Conservation (phyloP, 371 early-diverging fungal genomes). For the Dipsacomyces acuminosporus region DNA sequence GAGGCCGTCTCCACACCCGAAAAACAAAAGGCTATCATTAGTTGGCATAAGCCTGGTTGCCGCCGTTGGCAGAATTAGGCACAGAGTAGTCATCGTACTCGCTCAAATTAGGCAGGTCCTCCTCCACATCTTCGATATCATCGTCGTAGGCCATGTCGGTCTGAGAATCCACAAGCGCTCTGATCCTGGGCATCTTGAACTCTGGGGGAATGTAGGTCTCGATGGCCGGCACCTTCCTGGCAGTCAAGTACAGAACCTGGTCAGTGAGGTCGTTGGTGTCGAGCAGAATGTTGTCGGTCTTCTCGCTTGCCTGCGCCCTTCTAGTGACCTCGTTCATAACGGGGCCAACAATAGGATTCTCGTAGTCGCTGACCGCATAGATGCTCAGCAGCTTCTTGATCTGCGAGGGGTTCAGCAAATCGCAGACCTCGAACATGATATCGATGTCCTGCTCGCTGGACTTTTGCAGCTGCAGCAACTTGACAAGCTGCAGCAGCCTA, state of each 20-base stretch:
- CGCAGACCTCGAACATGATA: slow-evolving; percentile 93
- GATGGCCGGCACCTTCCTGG: slow-evolving; percentile 49
- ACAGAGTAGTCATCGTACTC: slow-evolving; percentile 7
- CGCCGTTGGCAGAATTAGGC: too few species aligned
- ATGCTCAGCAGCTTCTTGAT: slow-evolving; percentile 83
- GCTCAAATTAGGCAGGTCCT: slow-evolving; percentile 3
- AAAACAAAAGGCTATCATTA: too few species aligned
- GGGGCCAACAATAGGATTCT: slow-evolving; percentile 83
- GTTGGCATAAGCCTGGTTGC: too few species aligned
- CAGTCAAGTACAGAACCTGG: slow-evolving; percentile 48
- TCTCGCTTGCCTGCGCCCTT: slow-evolving; percentile 77
- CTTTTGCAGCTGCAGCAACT: slow-evolving; percentile 92
- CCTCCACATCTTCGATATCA: slow-evolving; percentile 17
- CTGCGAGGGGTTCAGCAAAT: slow-evolving; percentile 87
- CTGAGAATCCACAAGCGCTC: slow-evolving; percentile 49
- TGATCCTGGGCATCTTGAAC: slow-evolving; percentile 39
- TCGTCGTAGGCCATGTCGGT: slow-evolving; percentile 45
- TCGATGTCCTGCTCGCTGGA: slow-evolving; percentile 84
- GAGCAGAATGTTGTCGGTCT: slow-evolving; percentile 77
- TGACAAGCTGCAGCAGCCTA: slow-evolving; percentile 90
- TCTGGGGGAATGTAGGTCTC: slow-evolving; percentile 51
- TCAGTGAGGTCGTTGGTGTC: slow-evolving; percentile 79
- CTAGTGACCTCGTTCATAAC: slow-evolving; percentile 85
- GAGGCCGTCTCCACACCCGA: too few species aligned
- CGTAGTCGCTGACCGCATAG: slow-evolving; percentile 73